Evolutionary conservation across 495 filamentous ascomycete genomes (phyloP), one percentile per base, ranked within the genome.

Genomic region (Penicillium verhagenii): DNA sequence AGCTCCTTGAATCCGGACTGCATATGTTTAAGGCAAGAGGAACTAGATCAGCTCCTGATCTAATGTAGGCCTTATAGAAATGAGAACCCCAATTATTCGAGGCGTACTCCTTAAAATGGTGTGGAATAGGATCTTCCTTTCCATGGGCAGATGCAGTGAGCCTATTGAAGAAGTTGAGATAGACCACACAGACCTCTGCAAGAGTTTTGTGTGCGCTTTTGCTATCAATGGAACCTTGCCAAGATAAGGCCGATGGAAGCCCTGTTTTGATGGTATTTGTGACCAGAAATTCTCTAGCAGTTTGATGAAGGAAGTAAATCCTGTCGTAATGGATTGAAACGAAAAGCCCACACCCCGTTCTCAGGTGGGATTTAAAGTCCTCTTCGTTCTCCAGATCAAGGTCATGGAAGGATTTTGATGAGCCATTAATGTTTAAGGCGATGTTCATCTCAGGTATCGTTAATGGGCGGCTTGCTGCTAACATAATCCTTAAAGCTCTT

Each of bases 261-360:
- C 2, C n/a, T 31, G 47, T 14, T 8, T 20, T 24, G 25, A 20
- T 10, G 14, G 19, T 42, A n/a, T 57, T 9, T 21, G 16, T 10
- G 54, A 72, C 52, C 13, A 75, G 54, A 46, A 74, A 76, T 48
- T 76, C 70, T 35, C 61, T 70, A 3, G 70, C 73, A 6, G 70
- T 77, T 48, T 75, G 73, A 50, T 76, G 74, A 40, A 77, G 54
- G 10, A 77, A 54, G 49, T 74, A 74, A 29, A 77, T 40, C 53
- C 50, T 62, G 6, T 52, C 59, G 21, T 74, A 49, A 9, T 62
- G 40, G 11, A 75, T 61, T 20, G 62, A 63, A 18, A 77, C 50
- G 46, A 76, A 72, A 14, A 76, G 61, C 9, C 74, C 74, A 56
- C 74, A 78, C 9, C 55, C 33, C 7, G 65, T 60, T 65, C 70